Evolutionary conservation across 139 green algal species (phyloP), one percentile per base, ranked within the genome.

Genomic region (Spirogloea muscicola): DNA sequence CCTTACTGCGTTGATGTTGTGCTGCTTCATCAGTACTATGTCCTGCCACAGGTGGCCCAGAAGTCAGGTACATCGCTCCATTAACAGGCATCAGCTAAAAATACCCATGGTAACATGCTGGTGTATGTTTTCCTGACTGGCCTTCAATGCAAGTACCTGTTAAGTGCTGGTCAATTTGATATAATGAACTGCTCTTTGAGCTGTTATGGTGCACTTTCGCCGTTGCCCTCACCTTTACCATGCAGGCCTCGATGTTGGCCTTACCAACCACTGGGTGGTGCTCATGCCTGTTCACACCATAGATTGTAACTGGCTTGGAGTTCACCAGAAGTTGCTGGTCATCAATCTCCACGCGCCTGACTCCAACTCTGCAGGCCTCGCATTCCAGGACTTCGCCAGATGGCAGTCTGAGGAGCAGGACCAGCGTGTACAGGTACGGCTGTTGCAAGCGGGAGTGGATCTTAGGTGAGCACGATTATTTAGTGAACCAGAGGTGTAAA

Each of bases 1-100:
- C 37, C 94, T 87, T 49, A 97, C 88, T 7, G 94, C 91, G 72
- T 99, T 99, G 81, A 99, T 91, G 84, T 95, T 96, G 69, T 88
- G 49, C 7, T 83, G 86, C 86, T 98, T 98, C 84, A 99, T 94
- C 2, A 97, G 81, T 13, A 87, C 31, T 42, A 94, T 89, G 85
- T 98, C 94, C 1, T 85, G 3, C 7, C 10, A 51, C 10, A 51
- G 43, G 43, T 10, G 43, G 16, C 13, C 43, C 43, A 51, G 43
- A 10, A 51, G 43, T 16, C 10, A 10, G 16, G 43, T 16, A 51
- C 43, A 51, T 10, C 13, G 13, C 43, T 51, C 13, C 43, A 10
- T 16, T 51, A n/a, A n/a, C 13, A 10, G 13, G 43, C 43, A 51
- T 16, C 43, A n/a, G n/a, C n/a, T n/a, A n/a, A n/a, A n/a, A n/a